A percentile compares a stretch with the other conserved stretches of the same genome.
phyloP scores from a whole-genome alignment of 345 rosid species.

The Eutrema heterophyllum region DNA sequence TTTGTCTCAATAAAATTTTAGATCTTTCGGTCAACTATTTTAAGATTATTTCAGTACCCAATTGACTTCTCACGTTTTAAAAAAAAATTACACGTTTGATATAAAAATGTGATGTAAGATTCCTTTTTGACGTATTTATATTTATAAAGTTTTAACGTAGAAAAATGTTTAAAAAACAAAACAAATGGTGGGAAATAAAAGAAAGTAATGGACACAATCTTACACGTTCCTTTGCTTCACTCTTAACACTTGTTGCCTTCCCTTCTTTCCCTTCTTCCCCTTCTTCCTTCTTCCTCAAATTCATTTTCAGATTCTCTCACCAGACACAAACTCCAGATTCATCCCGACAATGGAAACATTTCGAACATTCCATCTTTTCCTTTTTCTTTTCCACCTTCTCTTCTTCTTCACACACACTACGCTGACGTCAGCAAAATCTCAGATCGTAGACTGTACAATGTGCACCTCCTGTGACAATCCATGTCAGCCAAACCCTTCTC shows the following conservation, averaged over 20 bases:
- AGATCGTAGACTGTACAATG: slow-evolving; percentile 73
- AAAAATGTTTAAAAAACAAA: neutral
- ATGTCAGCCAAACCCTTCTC: slow-evolving; percentile 41
- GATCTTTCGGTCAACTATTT: neutral
- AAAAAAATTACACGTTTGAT: neutral
- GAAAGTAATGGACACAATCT: neutral
- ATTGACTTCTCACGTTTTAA: neutral
- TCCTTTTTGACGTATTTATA: neutral
- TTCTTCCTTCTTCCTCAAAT: slow-evolving; percentile 1
- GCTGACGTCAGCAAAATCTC: slow-evolving; percentile 33
- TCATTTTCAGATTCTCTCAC: slow-evolving; percentile 19
- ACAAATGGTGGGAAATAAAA: neutral
- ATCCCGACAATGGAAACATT: slow-evolving; percentile 31
- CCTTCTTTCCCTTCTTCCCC: neutral
- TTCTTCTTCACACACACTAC: slow-evolving; percentile 14
- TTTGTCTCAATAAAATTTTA: neutral
- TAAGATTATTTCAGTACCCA: neutral
- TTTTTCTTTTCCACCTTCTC: neutral
- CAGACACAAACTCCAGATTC: slow-evolving; percentile 23
- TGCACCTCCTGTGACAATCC: slow-evolving; percentile 80
- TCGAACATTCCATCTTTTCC: slow-evolving; percentile 16
- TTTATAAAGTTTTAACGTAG: neutral
- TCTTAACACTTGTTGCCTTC: slow-evolving; percentile 13
- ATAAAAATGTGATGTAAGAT: neutral
- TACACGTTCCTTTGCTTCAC: slow-evolving; percentile 23